Conservation (phyloP, 2,329 filamentous ascomycete genomes). For the Sporothrix brasiliensis region DNA sequence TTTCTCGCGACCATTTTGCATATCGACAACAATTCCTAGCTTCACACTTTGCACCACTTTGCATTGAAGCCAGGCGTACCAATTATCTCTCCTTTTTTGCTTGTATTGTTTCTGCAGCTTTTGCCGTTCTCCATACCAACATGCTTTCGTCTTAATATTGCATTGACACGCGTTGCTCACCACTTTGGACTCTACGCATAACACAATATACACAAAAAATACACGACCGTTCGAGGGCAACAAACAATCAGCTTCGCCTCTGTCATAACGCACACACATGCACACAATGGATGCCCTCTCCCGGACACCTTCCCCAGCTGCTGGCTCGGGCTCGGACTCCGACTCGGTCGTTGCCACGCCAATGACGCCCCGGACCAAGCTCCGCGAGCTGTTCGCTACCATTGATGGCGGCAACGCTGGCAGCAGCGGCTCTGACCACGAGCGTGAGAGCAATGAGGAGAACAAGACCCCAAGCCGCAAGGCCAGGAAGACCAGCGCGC, state of each 20-base stretch:
- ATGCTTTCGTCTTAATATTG: background rate
- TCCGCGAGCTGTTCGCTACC: slow-evolving; percentile 50
- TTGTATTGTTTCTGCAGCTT: slow-evolving; percentile 7
- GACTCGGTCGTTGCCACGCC: slow-evolving; percentile 51
- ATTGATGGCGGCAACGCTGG: slow-evolving; percentile 33
- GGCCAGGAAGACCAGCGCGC: slow-evolving; percentile 23
- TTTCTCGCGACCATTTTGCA: background rate
- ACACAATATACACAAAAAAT: background rate
- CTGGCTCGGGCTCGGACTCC: slow-evolving; percentile 50
- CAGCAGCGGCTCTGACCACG: slow-evolving; percentile 28
- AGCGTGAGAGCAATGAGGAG: slow-evolving; percentile 29
- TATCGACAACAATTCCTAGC: slow-evolving; percentile 6
- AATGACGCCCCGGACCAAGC: slow-evolving; percentile 58
- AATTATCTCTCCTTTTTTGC: slow-evolving; percentile 16
- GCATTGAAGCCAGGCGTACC: background rate
- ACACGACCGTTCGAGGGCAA: background rate
- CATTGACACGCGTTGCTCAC: slow-evolving; percentile 18
- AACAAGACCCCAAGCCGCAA: slow-evolving; percentile 21
- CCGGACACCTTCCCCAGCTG: slow-evolving; percentile 41
- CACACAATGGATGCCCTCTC: slow-evolving; percentile 33
- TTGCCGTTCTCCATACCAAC: background rate
- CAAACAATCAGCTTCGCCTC: background rate
- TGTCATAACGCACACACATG: background rate
- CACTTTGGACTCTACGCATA: background rate
- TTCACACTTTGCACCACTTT: background rate